Conservation (phyloP, 495 filamentous ascomycete genomes). For the Aspergillus egyptiacus region DNA sequence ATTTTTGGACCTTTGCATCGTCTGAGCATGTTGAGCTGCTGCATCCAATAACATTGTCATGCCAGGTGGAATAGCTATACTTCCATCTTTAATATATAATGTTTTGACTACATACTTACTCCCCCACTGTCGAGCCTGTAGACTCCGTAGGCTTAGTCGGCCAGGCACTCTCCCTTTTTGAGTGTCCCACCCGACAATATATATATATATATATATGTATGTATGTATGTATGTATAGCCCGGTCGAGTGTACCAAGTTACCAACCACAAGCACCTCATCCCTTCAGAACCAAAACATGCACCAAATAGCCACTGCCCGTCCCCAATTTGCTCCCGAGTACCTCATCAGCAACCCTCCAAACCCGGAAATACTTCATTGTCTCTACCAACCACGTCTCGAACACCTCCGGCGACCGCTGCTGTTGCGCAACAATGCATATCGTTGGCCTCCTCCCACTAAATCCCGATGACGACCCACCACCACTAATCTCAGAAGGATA, state of each 20-base stretch:
- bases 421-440: slow-evolving; percentile 79
- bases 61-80: slow-evolving; percentile 15
- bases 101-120: too few relatives aligned
- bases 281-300: slow-evolving; percentile 33
- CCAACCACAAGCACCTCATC: background rate
- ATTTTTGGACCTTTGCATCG: slow-evolving; percentile 16
- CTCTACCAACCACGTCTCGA: slow-evolving; percentile 70
- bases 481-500: too few relatives aligned
- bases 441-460: too few relatives aligned
- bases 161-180: too few relatives aligned
- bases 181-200: too few relatives aligned
- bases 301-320: slow-evolving; percentile 44
- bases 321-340: slow-evolving; percentile 50
- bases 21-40: slow-evolving; percentile 8
- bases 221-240: background rate
- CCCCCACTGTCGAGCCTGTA: too few relatives aligned
- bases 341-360: slow-evolving; percentile 68
- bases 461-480: too few relatives aligned
- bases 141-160: too few relatives aligned
- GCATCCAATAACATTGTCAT: slow-evolving; percentile 23
- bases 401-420: slow-evolving; percentile 74
- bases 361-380: slow-evolving; percentile 62
- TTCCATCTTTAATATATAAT: slow-evolving; percentile 24
- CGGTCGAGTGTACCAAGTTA: too few relatives aligned
- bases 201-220: too few relatives aligned